Base-by-base conservation (phyloP, 495 filamentous ascomycete species). In the Aspergillus funiculosus region DNA sequence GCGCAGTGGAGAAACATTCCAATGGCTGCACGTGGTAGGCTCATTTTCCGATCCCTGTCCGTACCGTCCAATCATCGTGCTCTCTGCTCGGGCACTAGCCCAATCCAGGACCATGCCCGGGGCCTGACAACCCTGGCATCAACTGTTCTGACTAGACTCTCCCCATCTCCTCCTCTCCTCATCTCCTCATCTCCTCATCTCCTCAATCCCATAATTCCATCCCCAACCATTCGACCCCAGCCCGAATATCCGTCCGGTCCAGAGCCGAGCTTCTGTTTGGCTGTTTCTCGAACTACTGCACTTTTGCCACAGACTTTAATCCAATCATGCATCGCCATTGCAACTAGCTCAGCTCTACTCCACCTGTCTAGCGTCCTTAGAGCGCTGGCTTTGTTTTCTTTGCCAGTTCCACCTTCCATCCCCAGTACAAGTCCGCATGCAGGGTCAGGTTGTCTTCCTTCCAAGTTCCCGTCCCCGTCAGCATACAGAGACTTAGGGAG, bases 221-320 rank as follows among this genome's bases (percentile, higher is more conserved):
- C n/a, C n/a, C n/a, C n/a, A n/a, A n/a, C n/a, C n/a, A n/a, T 18
- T 9, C 21, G 14, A 11, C 1, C 21, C 37, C 39, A 20, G 13
- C 5, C 52, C 46, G 38, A 43, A 17, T 47, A 30, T 27, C 28
- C 41, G 18, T 40, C 42, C 53, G 53, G 53, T 13, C 15, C 18
- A 15, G 44, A 51, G 18, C 54, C 54, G 54, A 57, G 43, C 26
- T 1, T 53, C 44, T 53, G 47, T 48, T 32, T 57, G 54, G 54
- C 29, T 26, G 34, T 36, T 28, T 32, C 10, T 14, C 14, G 5
- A 10, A 26, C 29, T 9, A 28, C 11, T 39, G 15, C 24, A 19
- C 14, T 36, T 39, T 39, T 28, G 34, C 43, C 43, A 46, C 43
- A 35, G 41, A 34, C n/a, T 6, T 14, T 13, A 9, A 8, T 35